Percentiles rank a stretch among this genome's conserved stretches.
Conservation (phyloP, 768 basidiomycete species). For the Xerocomus brunneocitrinus region DNA sequence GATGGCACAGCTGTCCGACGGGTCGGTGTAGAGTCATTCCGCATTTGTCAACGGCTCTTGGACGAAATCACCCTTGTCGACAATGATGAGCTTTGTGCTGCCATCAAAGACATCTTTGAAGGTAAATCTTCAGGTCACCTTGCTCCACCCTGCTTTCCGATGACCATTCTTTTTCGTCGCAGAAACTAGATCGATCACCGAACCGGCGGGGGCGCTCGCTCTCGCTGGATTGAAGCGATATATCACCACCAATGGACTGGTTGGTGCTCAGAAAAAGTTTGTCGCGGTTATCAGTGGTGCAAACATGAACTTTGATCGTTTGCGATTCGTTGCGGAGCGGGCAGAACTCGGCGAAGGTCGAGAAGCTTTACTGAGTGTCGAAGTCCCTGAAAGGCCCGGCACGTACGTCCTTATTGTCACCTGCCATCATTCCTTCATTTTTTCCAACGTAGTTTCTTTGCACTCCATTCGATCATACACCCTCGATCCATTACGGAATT, state of each 20-base stretch:
- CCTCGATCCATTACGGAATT: conserved; percentile 95
- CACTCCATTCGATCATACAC: conserved; percentile 80
- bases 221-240: conserved; percentile 89
- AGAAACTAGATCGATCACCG: conserved; percentile 93
- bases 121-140: conserved; percentile 42
- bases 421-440: background rate
- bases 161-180: background rate
- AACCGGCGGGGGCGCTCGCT: conserved; percentile 92
- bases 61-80: conserved; percentile 81
- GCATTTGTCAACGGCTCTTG: conserved; percentile 81
- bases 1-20: conserved; percentile 97
- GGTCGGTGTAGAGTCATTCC: conserved; percentile 92
- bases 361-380: conserved; percentile 91
- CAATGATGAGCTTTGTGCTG: conserved; percentile 97
- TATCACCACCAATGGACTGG: conserved; percentile 73
- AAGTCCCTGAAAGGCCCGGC: conserved; percentile 89
- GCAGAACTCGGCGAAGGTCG: conserved; percentile 95
- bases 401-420: conserved; percentile 46
- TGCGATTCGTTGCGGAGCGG: conserved; percentile 97
- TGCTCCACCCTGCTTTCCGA: background rate
- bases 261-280: conserved; percentile 82
- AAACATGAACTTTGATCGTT: conserved; percentile 97
- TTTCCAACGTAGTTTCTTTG: conserved; percentile 62
- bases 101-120: conserved; percentile 98
- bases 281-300: conserved; percentile 93